Percentiles rank a stretch among this genome's conserved stretches.
Evolutionary conservation across 495 filamentous ascomycete genomes (phyloP).

Genomic region (Annulohypoxylon bovei): DNA sequence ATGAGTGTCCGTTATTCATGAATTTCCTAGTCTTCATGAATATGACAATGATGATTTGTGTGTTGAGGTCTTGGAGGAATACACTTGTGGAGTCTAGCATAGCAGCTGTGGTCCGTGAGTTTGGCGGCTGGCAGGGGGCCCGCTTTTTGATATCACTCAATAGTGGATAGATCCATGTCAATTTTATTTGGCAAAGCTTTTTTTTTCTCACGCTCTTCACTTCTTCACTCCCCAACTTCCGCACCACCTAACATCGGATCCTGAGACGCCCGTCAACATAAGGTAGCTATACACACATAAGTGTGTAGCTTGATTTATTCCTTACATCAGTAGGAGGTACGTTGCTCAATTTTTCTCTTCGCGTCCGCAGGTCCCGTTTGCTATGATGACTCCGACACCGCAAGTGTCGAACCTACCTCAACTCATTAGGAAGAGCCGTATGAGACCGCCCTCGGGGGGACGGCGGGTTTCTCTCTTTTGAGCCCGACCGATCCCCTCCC

Average conservation of each 20-base stretch:
- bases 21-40: conserved; percentile 14
- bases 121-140: neutral
- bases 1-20: conserved; percentile 18
- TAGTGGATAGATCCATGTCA: conserved; percentile 3
- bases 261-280: neutral
- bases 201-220: conserved; percentile 21
- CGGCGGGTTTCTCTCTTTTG: neutral
- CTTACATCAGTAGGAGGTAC: neutral
- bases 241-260: neutral
- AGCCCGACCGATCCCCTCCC: no score
- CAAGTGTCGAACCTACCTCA: conserved; percentile 58
- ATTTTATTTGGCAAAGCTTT: conserved; percentile 32
- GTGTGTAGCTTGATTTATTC: neutral
- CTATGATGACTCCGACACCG: conserved; percentile 61
- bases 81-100: neutral
- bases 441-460: conserved; percentile 50
- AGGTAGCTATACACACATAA: neutral
- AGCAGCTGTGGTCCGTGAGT: neutral
- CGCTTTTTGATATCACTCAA: conserved; percentile 14
- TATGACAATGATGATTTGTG: neutral
- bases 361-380: conserved; percentile 24
- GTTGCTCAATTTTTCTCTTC: neutral
- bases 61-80: conserved; percentile 3
- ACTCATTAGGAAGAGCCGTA: conserved; percentile 64
- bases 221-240: conserved; percentile 14